These are phyloP conservation scores for Halophytophthora batemanensis DNA, from an alignment of 352 stramenopile genomes.

Conservation along the genomic window DNA sequence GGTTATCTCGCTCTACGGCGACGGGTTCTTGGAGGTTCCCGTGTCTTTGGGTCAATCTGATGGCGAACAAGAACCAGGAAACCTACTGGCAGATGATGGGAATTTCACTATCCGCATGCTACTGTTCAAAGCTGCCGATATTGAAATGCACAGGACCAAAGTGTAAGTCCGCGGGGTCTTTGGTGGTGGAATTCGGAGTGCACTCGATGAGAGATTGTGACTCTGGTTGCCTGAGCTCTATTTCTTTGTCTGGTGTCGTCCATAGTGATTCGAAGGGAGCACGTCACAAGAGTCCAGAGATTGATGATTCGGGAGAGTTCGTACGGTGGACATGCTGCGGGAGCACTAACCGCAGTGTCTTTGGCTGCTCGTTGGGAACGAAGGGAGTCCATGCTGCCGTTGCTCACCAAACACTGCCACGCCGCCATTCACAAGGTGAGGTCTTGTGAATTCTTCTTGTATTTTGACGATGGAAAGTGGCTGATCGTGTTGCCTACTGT, in stretches of 20 bases:
- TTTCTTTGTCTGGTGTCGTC: background rate
- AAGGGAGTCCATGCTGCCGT: no score
- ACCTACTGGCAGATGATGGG: conserved; percentile 5
- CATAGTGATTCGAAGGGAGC: conserved; percentile 31
- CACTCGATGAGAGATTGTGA: no score
- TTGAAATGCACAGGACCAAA: conserved; percentile 22
- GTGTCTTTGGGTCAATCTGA: conserved; percentile 2
- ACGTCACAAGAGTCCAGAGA: conserved; percentile 48
- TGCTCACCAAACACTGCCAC: conserved; percentile 4
- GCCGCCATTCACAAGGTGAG: no score
- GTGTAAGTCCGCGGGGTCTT: conserved; percentile 12
- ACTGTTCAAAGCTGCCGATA: conserved; percentile 48
- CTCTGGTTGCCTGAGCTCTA: no score
- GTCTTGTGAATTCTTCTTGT: no score
- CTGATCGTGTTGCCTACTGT: no score
- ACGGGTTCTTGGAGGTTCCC: conserved; percentile 49
- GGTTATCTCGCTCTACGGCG: conserved; percentile 47
- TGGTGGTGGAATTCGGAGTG: no score
- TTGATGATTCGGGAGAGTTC: conserved; percentile 58
- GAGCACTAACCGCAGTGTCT: conserved; percentile 47
- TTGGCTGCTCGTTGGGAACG: conserved; percentile 55
- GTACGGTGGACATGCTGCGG: conserved; percentile 63
- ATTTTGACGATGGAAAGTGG: no score
- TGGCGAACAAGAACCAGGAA: background rate
- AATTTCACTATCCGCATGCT: conserved; percentile 36